Percentiles rank a stretch among this genome's conserved stretches.
phyloP scores from a whole-genome alignment of 768 basidiomycete genomes.

The Naganishia randhawae region DNA sequence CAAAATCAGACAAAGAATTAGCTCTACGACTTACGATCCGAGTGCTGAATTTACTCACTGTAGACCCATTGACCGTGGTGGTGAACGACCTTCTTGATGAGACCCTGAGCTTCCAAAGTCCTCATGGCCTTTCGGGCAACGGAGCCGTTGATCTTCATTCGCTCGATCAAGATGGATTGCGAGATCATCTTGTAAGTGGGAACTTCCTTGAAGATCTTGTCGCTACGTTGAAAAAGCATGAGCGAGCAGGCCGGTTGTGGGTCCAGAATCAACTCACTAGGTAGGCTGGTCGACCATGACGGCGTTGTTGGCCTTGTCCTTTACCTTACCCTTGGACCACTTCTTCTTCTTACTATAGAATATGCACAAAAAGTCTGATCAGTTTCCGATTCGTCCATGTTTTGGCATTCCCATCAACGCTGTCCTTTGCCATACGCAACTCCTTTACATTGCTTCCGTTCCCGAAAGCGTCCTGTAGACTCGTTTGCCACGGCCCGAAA shows the following conservation, averaged over 20 bases:
- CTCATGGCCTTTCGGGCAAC: conserved; percentile 85
- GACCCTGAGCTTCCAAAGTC: conserved; percentile 87
- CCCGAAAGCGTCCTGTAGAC: too few species aligned
- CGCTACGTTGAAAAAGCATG: conserved; percentile 37
- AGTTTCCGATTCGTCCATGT: background rate
- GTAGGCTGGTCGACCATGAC: conserved; percentile 90
- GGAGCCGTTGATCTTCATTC: conserved; percentile 93
- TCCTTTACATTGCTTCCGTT: background rate
- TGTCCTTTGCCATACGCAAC: background rate
- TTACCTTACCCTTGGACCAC: conserved; percentile 99
- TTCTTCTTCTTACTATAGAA: conserved; percentile 86
- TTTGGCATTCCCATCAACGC: background rate
- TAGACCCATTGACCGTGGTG: conserved; percentile 91
- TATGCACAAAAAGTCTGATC: background rate
- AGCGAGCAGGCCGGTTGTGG: background rate
- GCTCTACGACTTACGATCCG: too few species aligned
- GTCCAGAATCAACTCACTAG: conserved; percentile 51
- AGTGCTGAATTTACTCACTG: conserved; percentile 61
- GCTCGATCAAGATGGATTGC: conserved; percentile 95
- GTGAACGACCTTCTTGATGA: conserved; percentile 94
- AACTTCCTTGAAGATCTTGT: conserved; percentile 85
- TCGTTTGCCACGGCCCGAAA: too few species aligned
- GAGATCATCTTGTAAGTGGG: conserved; percentile 99
- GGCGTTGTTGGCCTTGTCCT: conserved; percentile 98
- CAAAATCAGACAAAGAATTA: background rate